phyloP scores from a whole-genome alignment of 176 grass and related monocot species.

The Coix lacrymajobi region DNA sequence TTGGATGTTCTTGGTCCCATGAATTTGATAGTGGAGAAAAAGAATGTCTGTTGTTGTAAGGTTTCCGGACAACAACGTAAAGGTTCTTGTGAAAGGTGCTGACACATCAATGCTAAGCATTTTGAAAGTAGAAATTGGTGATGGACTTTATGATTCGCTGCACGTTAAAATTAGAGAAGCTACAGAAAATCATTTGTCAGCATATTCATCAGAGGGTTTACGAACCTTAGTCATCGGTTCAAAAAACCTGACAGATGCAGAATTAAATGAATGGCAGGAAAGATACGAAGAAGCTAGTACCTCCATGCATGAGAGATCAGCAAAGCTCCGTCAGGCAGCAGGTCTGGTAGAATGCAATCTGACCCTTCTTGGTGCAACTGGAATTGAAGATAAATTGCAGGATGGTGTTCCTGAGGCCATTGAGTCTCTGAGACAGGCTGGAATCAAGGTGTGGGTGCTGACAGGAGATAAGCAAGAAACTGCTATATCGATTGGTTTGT shows the following conservation, averaged over 20 bases:
- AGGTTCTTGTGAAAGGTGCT: conserved; percentile 98
- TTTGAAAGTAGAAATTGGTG: conserved; percentile 41
- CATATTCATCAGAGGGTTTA: conserved; percentile 81
- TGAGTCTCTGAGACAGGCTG: conserved; percentile 88
- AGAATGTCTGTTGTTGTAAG: conserved; percentile 98
- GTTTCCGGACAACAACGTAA: conserved; percentile 81
- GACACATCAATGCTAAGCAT: conserved; percentile 92
- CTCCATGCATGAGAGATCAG: conserved; percentile 82
- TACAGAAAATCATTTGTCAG: conserved; percentile 65
- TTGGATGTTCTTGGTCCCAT: conserved; percentile 97
- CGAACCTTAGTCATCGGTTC: conserved; percentile 85
- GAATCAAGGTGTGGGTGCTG: conserved; percentile 98
- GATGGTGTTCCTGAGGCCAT: conserved; percentile 98
- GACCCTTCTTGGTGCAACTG: conserved; percentile 89
- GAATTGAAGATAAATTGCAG: conserved; percentile 96
- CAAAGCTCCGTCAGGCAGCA: conserved; percentile 87
- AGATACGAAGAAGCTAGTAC: conserved; percentile 95
- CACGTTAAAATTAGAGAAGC: conserved; percentile 57
- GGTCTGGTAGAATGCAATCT: conserved; percentile 81
- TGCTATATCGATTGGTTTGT: conserved; percentile 96
- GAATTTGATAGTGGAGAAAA: conserved; percentile 97
- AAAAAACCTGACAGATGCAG: conserved; percentile 58
- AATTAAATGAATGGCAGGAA: conserved; percentile 88
- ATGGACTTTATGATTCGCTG: conserved; percentile 30
- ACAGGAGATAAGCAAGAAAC: conserved; percentile 99